Percentiles rank a stretch among this genome's conserved stretches.
phyloP scores from a whole-genome alignment of 768 basidiomycete species.

The Asterophora lycoperdoides region DNA sequence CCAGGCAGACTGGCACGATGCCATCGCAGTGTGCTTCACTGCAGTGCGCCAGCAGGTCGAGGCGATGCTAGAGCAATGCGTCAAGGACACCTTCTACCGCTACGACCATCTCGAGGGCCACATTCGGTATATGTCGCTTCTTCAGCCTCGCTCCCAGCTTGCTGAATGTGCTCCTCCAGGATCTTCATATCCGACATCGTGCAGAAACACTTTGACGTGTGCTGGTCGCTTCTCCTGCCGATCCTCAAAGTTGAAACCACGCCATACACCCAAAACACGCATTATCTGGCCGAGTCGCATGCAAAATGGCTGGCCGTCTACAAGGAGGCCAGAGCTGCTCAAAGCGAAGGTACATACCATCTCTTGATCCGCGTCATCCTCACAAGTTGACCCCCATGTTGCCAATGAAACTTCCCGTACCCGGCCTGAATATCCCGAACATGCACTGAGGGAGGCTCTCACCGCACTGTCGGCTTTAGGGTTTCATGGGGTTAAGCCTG shows the following conservation, averaged over 20 bases:
- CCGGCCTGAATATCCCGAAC: too few relatives aligned
- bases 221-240: constrained; percentile 21
- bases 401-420: too few relatives aligned
- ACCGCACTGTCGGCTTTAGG: constrained; percentile 26
- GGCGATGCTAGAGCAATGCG: constrained; percentile 24
- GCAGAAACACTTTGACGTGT: constrained; percentile 16
- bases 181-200: constrained; percentile 19
- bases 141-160: background rate
- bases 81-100: constrained; percentile 35
- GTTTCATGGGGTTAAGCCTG: constrained; percentile 22
- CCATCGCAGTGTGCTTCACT: constrained; percentile 21
- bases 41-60: constrained; percentile 25
- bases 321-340: constrained; percentile 19
- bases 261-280: constrained; percentile 41
- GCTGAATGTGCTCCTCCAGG: constrained; percentile 7
- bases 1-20: constrained; percentile 28
- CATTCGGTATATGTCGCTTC: constrained; percentile 29
- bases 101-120: constrained; percentile 32
- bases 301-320: constrained; percentile 36
- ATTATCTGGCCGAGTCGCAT: constrained; percentile 30
- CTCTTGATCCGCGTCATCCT: too few relatives aligned
- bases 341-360: background rate
- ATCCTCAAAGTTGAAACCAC: constrained; percentile 31
- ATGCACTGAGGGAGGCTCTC: constrained; percentile 16
- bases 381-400: too few relatives aligned